These are phyloP conservation scores for Hyaloperonospora arabidopsidis DNA, from an alignment of 352 stramenopile genomes.

Conservation along the genomic window DNA sequence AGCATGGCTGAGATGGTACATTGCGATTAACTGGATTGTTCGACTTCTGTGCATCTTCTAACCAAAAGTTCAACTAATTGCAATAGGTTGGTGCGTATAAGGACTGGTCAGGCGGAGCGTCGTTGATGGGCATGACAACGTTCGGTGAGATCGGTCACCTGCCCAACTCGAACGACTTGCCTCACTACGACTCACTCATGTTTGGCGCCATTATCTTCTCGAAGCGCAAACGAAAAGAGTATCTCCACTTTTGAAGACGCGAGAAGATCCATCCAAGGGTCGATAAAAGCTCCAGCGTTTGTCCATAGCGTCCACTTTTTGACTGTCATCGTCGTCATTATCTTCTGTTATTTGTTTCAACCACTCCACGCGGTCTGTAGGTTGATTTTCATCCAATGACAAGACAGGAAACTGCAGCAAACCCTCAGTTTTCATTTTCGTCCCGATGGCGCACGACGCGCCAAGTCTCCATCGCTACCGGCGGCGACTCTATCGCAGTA, in stretches of 20 bases:
- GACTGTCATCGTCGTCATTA: conserved; percentile 4
- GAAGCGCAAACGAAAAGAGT: conserved; percentile 75
- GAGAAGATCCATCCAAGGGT: background rate
- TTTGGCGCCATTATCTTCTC: conserved; percentile 84
- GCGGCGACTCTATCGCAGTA: conserved; percentile 29
- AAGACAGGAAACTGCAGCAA: conserved; percentile 15
- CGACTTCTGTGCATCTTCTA: background rate
- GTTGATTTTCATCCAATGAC: background rate
- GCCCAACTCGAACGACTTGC: conserved; percentile 69
- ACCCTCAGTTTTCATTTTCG: conserved; percentile 22
- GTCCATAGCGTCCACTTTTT: conserved; percentile 13
- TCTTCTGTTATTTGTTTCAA: conserved; percentile 3
- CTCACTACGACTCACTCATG: conserved; percentile 87
- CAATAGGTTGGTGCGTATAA: conserved; percentile 76
- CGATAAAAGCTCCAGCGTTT: background rate
- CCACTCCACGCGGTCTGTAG: conserved; percentile 7
- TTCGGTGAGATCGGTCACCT: conserved; percentile 84
- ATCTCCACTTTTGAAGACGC: conserved; percentile 46
- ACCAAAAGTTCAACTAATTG: background rate
- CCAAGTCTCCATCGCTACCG: conserved; percentile 25
- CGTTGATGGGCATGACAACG: conserved; percentile 82
- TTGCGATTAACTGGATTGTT: background rate
- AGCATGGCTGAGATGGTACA: conserved; percentile 83
- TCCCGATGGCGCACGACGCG: conserved; percentile 20
- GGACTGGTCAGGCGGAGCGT: conserved; percentile 72